A percentile compares a stretch with the other conserved stretches of the same genome.
phyloP scores from a whole-genome alignment of 1,139 yeast genomes.

The Scheffersomyces insectosa region DNA sequence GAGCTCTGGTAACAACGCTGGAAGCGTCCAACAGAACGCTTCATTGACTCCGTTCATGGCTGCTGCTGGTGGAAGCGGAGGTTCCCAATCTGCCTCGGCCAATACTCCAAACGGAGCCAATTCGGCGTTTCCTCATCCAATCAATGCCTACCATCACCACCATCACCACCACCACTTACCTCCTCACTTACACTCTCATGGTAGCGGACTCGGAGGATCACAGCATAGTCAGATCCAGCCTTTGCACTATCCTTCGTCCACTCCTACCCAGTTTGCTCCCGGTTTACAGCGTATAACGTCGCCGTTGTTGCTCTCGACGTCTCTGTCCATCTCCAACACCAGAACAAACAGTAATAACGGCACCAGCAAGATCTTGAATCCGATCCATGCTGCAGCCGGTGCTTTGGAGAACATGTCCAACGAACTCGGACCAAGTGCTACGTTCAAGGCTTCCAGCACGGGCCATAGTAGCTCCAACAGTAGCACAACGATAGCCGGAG shows the following conservation, averaged over 20 bases:
- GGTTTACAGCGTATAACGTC: conserved; percentile 64
- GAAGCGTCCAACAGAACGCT: conserved; percentile 3
- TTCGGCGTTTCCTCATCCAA: conserved; percentile 13
- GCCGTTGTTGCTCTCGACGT: conserved; percentile 55
- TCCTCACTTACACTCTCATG: conserved; percentile 11
- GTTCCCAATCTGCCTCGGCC: neutral
- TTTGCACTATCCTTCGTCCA: conserved; percentile 65
- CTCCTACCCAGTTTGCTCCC: conserved; percentile 71
- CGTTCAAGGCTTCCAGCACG: conserved; percentile 25
- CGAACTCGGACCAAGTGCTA: conserved; percentile 49
- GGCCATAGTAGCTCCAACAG: conserved; percentile 10
- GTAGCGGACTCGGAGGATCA: conserved; percentile 4
- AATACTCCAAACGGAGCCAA: conserved; percentile 5
- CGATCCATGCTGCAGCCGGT: conserved; percentile 47
- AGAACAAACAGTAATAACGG: conserved; percentile 16
- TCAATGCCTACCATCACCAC: conserved; percentile 13
- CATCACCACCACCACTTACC: conserved; percentile 31
- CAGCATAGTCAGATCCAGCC: conserved; percentile 48
- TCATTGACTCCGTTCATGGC: conserved; percentile 35
- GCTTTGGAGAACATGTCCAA: conserved; percentile 59
- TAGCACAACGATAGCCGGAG: conserved; percentile 16
- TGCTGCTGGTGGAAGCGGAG: conserved; percentile 13
- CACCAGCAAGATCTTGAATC: conserved; percentile 1
- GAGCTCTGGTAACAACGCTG: conserved; percentile 8
- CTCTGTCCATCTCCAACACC: conserved; percentile 42